Percentiles rank a stretch among this genome's conserved stretches.
These are phyloP conservation scores for Trichoderma brevicompactum DNA, from an alignment of 2,329 filamentous ascomycete species.

Conservation along the genomic window DNA sequence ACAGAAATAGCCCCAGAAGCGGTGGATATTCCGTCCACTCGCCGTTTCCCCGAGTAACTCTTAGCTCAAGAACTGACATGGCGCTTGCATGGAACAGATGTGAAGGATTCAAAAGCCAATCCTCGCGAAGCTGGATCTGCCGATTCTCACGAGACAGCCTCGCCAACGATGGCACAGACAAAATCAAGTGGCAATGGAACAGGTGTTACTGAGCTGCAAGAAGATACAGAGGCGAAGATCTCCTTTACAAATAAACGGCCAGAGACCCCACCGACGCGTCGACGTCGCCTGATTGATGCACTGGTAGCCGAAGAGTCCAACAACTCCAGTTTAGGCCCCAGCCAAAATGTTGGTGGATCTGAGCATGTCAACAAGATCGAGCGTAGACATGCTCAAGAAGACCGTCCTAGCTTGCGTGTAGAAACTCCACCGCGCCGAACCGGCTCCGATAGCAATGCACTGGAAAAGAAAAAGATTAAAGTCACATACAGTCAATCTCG, in stretches of 20 bases:
- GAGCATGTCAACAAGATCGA: background rate
- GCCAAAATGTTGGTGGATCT: background rate
- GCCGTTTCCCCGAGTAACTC: background rate
- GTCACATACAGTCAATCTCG: slow-evolving; percentile 44
- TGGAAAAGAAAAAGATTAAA: slow-evolving; percentile 42
- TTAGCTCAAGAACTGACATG: background rate
- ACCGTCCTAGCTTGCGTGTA: slow-evolving; percentile 25
- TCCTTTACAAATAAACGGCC: background rate
- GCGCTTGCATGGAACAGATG: background rate
- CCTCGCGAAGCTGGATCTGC: background rate
- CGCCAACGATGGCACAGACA: background rate
- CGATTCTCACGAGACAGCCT: background rate
- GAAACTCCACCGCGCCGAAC: slow-evolving; percentile 34
- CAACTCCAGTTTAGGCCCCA: background rate
- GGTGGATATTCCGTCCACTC: background rate
- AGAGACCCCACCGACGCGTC: slow-evolving; percentile 19
- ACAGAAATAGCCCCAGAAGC: background rate
- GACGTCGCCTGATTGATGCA: slow-evolving; percentile 29
- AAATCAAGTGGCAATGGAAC: no score
- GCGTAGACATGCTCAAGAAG: slow-evolving; percentile 22
- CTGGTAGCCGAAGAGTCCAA: slow-evolving; percentile 16
- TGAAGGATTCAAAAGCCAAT: background rate
- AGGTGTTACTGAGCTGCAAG: background rate
- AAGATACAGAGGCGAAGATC: background rate
- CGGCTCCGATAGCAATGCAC: slow-evolving; percentile 35